Evolutionary conservation across 805 yeast genomes (phyloP), one percentile per base, ranked within the genome.

Genomic region (Yueomyces sinensis): DNA sequence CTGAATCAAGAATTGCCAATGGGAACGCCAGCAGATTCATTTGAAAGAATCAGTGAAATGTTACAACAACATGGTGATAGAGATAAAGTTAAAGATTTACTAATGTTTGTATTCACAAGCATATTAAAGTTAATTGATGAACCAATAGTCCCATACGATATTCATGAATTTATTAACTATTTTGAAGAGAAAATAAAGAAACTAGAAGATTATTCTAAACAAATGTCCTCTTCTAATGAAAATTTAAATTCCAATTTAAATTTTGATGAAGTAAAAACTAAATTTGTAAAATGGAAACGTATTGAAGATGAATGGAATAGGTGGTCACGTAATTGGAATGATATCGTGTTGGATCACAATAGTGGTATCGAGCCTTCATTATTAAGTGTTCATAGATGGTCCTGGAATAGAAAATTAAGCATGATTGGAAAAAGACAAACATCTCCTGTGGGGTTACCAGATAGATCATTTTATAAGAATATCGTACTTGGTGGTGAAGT

Each of bases 111-210:
- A 1, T 63, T 81, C 4, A 60, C 66, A 31, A 41, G 76, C 3
- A 56, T 69, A 0, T 48, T 84, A n/a, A 65, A 70, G 32, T 48
- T 80, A n/a, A 70, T 76, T 0, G 94, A 86, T 44, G 69, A 67
- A 29, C 94, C 96, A 1, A 54, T 83, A 29, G 61, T 87, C 14
- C 94, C 94, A 2, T 79, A 68, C 43, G 71, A 76, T 49, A 54
- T 82, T 25, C 54, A 50, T 3, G 59, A 61, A 5, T 65, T 72
- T 39, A 69, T 71, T 5, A 50, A 58, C 1, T 58, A 57, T 7
- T 42, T 82, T 38, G 61, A 59, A 16, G 48, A 54, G 1, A 68
- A 68, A 40, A 48, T 66, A 13, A 53, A 59, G 16, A 77, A 73
- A 37, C 54, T 83, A 22, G 6, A 11, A n/a, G 15, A 25, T 9